A percentile compares a stretch with the other conserved stretches of the same genome.
These are phyloP conservation scores for Phoenix dactylifera DNA, from an alignment of 176 grass and related monocot genomes.

Conservation along the genomic window DNA sequence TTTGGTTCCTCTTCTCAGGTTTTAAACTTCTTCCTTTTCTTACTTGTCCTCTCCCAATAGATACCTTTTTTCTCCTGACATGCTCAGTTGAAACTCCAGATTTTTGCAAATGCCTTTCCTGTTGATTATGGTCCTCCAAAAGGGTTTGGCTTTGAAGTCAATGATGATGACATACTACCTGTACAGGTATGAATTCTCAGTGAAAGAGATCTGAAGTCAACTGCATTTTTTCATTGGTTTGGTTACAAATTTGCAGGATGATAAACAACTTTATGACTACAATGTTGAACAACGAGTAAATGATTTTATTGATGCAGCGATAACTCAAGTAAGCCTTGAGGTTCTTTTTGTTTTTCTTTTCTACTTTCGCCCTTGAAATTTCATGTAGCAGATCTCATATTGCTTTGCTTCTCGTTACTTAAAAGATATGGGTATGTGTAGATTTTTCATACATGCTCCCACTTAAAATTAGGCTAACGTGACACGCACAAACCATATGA, in stretches of 20 bases:
- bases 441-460: too few species aligned
- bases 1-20: conserved; percentile 91
- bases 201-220: too few species aligned
- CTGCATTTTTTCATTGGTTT: not conserved
- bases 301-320: conserved; percentile 76
- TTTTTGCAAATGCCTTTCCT: conserved; percentile 88
- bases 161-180: conserved; percentile 35
- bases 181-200: conserved; percentile 58
- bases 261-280: conserved; percentile 58
- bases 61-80: too few species aligned
- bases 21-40: conserved; percentile 4
- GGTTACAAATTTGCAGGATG: conserved; percentile 55
- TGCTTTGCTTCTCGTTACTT: not conserved
- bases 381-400: not conserved
- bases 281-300: conserved; percentile 77
- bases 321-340: conserved; percentile 52
- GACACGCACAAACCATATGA: conserved; percentile 82
- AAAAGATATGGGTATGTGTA: too few species aligned
- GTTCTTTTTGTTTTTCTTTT: not conserved
- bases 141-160: conserved; percentile 75
- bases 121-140: conserved; percentile 80
- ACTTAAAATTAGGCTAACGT: conserved; percentile 55
- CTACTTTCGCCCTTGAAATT: not conserved
- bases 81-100: conserved; percentile 28
- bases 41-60: not conserved